Evolutionary conservation across 2,329 filamentous ascomycete genomes (phyloP).

Genomic region (Tolypocladium album): DNA sequence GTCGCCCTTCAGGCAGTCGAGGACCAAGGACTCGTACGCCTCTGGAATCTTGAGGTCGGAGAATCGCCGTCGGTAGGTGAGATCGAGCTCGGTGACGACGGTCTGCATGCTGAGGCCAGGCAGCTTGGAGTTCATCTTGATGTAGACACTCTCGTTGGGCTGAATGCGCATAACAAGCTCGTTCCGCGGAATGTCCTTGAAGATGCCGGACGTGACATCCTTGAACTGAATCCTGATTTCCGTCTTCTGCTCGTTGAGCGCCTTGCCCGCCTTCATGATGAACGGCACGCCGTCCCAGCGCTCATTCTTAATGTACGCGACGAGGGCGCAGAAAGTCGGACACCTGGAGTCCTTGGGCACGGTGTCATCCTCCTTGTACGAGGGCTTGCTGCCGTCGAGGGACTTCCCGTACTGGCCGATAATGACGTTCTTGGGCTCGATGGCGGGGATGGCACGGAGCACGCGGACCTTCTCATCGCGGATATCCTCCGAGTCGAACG

Average conservation of each 20-base stretch:
- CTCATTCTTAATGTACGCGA: conserved; percentile 99
- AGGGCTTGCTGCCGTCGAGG: conserved; percentile 88
- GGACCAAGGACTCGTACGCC: conserved; percentile 94
- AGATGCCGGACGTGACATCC: conserved; percentile 97
- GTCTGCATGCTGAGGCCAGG: conserved; percentile 99
- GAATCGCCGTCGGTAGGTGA: conserved; percentile 96
- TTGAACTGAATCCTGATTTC: conserved; percentile 99
- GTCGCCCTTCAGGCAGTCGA: conserved; percentile 96
- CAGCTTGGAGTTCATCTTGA: conserved; percentile 99
- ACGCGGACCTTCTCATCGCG: conserved; percentile 98
- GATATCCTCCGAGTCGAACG: conserved; percentile 95
- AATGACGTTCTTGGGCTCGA: conserved; percentile 99
- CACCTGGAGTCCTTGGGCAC: conserved; percentile 95
- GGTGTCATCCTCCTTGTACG: conserved; percentile 97
- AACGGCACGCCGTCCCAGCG: conserved; percentile 98
- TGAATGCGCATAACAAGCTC: conserved; percentile 99
- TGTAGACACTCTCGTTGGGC: conserved; percentile 98
- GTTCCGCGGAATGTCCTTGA: conserved; percentile 99
- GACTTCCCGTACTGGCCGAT: conserved; percentile 98
- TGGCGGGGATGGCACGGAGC: conserved; percentile 81
- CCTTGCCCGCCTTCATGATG: conserved; percentile 98
- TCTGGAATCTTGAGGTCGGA: conserved; percentile 99
- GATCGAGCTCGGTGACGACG: conserved; percentile 92
- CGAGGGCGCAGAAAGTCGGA: conserved; percentile 95
- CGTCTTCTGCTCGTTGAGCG: conserved; percentile 98